Evolutionary conservation across 2,329 filamentous ascomycete species (phyloP).

Genomic region (Aulographum hederae): DNA sequence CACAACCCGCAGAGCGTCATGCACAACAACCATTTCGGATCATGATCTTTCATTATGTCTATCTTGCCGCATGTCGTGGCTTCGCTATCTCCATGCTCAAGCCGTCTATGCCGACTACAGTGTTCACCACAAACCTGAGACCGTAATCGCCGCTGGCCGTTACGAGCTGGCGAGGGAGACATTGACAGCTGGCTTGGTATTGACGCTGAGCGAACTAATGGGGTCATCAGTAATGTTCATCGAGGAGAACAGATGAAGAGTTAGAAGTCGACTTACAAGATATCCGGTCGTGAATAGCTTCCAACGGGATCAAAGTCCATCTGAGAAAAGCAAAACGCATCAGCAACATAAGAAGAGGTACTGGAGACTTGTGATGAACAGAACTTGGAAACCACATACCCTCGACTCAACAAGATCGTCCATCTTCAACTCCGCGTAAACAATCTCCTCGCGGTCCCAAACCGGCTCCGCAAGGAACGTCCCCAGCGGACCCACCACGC

Average conservation of each 20-base stretch:
- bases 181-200: conserved; percentile 7
- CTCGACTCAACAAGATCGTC: conserved; percentile 19
- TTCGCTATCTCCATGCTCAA: too few species aligned
- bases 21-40: too few species aligned
- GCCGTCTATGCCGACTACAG: too few species aligned
- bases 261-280: conserved; percentile 16
- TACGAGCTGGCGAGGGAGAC: conserved; percentile 4
- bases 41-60: too few species aligned
- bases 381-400: conserved; percentile 10
- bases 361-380: not conserved
- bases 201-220: conserved; percentile 7
- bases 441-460: conserved; percentile 21
- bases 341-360: not conserved
- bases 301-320: conserved; percentile 25
- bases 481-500: conserved; percentile 22
- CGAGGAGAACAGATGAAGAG: not conserved
- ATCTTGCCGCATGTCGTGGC: too few species aligned
- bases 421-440: conserved; percentile 19
- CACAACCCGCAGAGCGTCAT: too few species aligned
- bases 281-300: conserved; percentile 22
- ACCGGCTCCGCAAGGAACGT: conserved; percentile 20
- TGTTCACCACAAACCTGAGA: too few species aligned
- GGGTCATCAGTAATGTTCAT: conserved; percentile 1
- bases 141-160: too few species aligned
- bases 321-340: conserved; percentile 9